phyloP scores from a whole-genome alignment of 495 filamentous ascomycete species.

The Lasiosphaeria miniovina region DNA sequence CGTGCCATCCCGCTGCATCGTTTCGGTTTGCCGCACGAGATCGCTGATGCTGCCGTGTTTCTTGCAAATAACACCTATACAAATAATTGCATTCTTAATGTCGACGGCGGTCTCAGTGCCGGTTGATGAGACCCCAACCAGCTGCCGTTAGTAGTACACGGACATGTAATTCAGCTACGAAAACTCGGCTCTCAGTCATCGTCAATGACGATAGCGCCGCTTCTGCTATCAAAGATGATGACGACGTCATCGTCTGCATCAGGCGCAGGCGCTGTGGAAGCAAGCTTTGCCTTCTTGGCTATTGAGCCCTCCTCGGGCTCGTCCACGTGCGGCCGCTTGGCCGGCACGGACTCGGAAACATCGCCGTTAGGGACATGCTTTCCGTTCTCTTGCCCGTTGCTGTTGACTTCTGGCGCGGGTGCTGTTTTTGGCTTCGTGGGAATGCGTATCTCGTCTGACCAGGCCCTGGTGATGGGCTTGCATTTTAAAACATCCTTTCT shows the following conservation, averaged over 20 bases:
- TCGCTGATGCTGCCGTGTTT: constrained; percentile 79
- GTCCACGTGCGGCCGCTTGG: constrained; percentile 39
- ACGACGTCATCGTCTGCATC: constrained; percentile 39
- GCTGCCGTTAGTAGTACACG: background rate
- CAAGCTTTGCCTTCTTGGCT: constrained; percentile 45
- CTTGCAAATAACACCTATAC: constrained; percentile 75
- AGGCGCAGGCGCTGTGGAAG: constrained; percentile 18
- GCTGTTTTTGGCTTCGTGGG: constrained; percentile 44
- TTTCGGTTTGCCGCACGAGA: constrained; percentile 64
- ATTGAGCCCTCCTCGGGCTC: constrained; percentile 20
- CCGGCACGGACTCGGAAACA: constrained; percentile 24
- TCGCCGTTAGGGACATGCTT: constrained; percentile 20
- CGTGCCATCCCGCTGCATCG: constrained; percentile 61
- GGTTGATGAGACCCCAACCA: constrained; percentile 33
- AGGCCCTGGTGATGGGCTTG: constrained; percentile 39
- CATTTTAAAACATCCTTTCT: constrained; percentile 35
- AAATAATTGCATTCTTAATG: constrained; percentile 78
- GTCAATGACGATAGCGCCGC: constrained; percentile 73
- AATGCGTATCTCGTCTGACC: constrained; percentile 36
- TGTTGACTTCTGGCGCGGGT: constrained; percentile 32
- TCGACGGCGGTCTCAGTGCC: constrained; percentile 82
- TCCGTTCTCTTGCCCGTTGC: constrained; percentile 26
- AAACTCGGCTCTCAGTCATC: constrained; percentile 39
- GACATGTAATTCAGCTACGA: background rate
- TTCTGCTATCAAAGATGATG: constrained; percentile 50